Evolutionary conservation across 108 stramenopile species (phyloP), one percentile per base, ranked within the genome.

Genomic region (Nitzschia sp.): DNA sequence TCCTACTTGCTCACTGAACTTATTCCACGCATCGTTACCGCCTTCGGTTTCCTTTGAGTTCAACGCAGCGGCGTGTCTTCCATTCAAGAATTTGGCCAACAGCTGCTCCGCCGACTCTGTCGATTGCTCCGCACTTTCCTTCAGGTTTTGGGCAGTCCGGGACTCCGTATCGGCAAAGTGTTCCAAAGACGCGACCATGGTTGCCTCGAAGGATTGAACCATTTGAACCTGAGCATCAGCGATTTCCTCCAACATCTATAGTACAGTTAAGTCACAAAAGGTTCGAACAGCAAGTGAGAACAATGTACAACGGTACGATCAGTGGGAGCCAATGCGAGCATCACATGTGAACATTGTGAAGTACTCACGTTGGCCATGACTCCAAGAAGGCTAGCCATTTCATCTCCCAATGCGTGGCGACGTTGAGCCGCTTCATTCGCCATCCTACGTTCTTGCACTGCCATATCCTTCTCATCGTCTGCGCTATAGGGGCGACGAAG

Each of bases 141-240:
- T 73, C 28, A 94, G 73, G 11, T 73, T 62, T 21, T 69, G 73
- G 5, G 84, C 89, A 45, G 86, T 84, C 30, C 79, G 69, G 19
- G 79, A 63, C 66, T 94, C 89, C 2, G 74, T 77, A 2, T 76
- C 83, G 23, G 73, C 73, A 56, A 77, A 92, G 77, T 53, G 80
- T 82, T 95, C 89, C 22, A 95, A 62, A 5, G 89, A 84, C 4
- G 72, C 69, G 11, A 81, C 83, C 54, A 95, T 65, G 3, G 93
- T 90, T 2, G 85, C 82, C 47, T 91, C 87, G 35, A 95, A 70
- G 1, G 83, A 82, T 65, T 87, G 79, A 44, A 84, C 83, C 84
- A 95, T 88, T 59, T 77, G 71, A 9, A 85, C 54, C 53, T 95
- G 93, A 1, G 90, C 88, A 67, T 85, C 79, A 16, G 93, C 89